A percentile compares a stretch with the other conserved stretches of the same genome.
Conservation (phyloP, 2,329 filamentous ascomycete species). For the Bipolaris victoriae region DNA sequence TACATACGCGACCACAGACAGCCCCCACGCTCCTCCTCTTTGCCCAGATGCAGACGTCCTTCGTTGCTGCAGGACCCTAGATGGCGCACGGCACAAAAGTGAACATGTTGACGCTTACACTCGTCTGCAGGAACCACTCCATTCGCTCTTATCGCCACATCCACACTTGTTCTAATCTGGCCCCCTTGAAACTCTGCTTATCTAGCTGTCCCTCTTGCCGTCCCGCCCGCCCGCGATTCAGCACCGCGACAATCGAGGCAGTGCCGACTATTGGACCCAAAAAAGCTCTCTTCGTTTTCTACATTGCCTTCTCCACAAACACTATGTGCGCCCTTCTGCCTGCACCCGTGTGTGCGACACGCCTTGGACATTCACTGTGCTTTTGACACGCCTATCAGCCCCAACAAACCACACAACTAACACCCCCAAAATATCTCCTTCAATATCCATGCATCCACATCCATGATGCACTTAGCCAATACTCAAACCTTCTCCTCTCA, state of each 20-base stretch:
- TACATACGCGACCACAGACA: slow-evolving; percentile 8
- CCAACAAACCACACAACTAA: slow-evolving; percentile 1
- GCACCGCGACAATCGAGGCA: slow-evolving; percentile 12
- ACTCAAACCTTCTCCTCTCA: neutral
- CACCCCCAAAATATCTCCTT: neutral
- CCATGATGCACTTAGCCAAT: neutral
- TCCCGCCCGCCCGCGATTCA: slow-evolving; percentile 16
- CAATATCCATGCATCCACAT: neutral
- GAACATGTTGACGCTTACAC: slow-evolving; percentile 8
- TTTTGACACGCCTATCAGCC: slow-evolving; percentile 13
- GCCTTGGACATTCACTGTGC: slow-evolving; percentile 26
- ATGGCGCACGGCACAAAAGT: slow-evolving; percentile 14
- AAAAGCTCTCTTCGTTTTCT: slow-evolving; percentile 20
- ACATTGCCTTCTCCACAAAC: slow-evolving; percentile 32
- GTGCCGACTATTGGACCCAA: slow-evolving; percentile 18
- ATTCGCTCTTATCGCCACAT: slow-evolving; percentile 21
- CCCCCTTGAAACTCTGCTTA: slow-evolving; percentile 10
- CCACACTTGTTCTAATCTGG: slow-evolving; percentile 15
- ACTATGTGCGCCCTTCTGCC: slow-evolving; percentile 28
- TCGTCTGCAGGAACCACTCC: slow-evolving; percentile 33
- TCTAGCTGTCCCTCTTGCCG: slow-evolving; percentile 8
- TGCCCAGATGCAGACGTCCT: slow-evolving; percentile 25
- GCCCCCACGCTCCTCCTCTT: slow-evolving; percentile 39
- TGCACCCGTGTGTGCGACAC: slow-evolving; percentile 30
- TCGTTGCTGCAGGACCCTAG: slow-evolving; percentile 13